Evolutionary conservation across 345 rosid species (phyloP).

Genomic region (Cochlearia excelsa): DNA sequence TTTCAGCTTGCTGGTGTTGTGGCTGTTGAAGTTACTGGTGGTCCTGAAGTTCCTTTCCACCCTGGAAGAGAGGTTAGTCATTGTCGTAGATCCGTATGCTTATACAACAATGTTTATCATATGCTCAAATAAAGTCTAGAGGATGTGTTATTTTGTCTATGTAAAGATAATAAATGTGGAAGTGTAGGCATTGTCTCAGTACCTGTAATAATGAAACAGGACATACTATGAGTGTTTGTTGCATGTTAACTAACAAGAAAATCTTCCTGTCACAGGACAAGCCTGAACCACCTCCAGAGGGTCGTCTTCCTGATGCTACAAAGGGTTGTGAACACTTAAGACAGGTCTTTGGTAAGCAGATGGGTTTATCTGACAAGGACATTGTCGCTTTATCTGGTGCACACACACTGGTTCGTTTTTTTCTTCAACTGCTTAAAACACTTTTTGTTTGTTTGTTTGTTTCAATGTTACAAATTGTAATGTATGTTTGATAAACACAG

Average conservation of each 20-base stretch:
- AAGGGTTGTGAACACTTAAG: slow-evolving; percentile 72
- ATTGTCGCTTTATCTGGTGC: slow-evolving; percentile 87
- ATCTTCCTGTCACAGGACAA: slow-evolving; percentile 54
- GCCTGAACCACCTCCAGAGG: slow-evolving; percentile 76
- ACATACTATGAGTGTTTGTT: too few species aligned
- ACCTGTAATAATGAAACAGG: too few species aligned
- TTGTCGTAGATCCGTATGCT: neutral
- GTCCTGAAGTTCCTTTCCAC: slow-evolving; percentile 86
- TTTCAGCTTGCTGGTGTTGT: slow-evolving; percentile 87
- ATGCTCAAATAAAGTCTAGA: neutral
- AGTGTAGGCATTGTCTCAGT: too few species aligned
- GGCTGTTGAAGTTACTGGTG: slow-evolving; percentile 93
- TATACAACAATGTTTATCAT: neutral
- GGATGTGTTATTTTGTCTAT: too few species aligned
- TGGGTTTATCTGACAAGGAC: slow-evolving; percentile 85
- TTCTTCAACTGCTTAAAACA: slow-evolving; percentile 5
- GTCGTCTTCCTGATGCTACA: slow-evolving; percentile 81
- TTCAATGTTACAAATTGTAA: neutral
- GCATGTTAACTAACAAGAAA: too few species aligned
- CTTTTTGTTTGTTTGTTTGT: neutral
- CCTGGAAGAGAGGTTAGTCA: slow-evolving; percentile 83
- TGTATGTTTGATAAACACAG: slow-evolving; percentile 27
- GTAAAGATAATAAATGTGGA: too few species aligned
- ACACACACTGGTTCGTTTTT: slow-evolving; percentile 62
- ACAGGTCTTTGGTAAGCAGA: slow-evolving; percentile 63